Conservation (phyloP, 352 stramenopile species). For the Globisporangium viniferum region DNA sequence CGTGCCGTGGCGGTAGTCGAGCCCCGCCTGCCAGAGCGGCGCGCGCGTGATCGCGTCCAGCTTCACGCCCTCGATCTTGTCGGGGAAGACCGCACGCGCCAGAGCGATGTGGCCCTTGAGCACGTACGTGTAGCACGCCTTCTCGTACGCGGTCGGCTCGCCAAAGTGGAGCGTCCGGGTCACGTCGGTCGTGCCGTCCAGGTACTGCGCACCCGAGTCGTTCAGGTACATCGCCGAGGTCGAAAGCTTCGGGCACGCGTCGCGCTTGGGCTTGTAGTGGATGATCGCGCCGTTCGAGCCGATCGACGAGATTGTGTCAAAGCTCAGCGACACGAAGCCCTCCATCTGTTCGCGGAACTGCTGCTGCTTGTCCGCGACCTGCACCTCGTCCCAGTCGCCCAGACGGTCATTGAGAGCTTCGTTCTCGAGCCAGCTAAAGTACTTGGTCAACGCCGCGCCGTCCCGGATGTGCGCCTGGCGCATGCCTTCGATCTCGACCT, state of each 20-base stretch:
- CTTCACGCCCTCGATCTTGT: conserved; percentile 93
- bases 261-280: conserved; percentile 88
- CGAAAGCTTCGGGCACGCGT: conserved; percentile 84
- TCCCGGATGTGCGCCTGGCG: conserved; percentile 93
- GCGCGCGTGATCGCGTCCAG: conserved; percentile 96
- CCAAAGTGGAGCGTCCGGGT: conserved; percentile 98
- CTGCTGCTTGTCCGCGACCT: conserved; percentile 92
- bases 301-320: conserved; percentile 97
- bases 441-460: conserved; percentile 92
- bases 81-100: conserved; percentile 79
- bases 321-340: conserved; percentile 92
- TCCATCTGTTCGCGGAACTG: conserved; percentile 80
- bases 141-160: conserved; percentile 89
- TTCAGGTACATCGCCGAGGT: conserved; percentile 96
- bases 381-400: conserved; percentile 66
- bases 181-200: conserved; percentile 98
- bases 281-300: conserved; percentile 97
- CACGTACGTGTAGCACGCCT: conserved; percentile 95
- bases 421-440: conserved; percentile 92
- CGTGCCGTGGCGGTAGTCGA: conserved; percentile 98
- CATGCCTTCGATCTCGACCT: conserved; percentile 95
- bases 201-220: conserved; percentile 98
- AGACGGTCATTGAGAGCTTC: conserved; percentile 50
- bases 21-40: conserved; percentile 91
- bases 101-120: conserved; percentile 97